A percentile compares a stretch with the other conserved stretches of the same genome.
Conservation (phyloP, 345 rosid species). For the Citrus trifoliata region DNA sequence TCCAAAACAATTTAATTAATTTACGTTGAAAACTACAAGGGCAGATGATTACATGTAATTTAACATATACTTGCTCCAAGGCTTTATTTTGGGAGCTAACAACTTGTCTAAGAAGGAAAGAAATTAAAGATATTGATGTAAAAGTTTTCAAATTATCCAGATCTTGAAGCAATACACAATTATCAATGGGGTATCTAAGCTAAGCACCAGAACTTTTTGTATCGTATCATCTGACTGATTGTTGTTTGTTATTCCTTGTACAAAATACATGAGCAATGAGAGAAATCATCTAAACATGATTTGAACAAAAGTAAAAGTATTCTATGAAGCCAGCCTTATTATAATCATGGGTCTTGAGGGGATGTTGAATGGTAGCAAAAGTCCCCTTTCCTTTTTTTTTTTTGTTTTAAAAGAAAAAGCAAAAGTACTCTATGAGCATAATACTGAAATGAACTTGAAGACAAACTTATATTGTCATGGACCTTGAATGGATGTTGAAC, state of each 20-base stretch:
- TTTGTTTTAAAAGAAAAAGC: no score
- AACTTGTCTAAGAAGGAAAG: neutral
- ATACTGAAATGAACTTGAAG: no score
- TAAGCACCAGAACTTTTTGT: neutral
- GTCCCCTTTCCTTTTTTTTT: no score
- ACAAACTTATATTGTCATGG: no score
- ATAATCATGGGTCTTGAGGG: no score
- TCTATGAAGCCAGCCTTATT: no score
- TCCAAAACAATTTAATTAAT: constrained; percentile 7
- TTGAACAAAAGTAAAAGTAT: no score
- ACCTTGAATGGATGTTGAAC: no score
- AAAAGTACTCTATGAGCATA: no score
- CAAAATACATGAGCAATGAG: neutral
- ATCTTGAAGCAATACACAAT: neutral
- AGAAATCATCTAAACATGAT: neutral
- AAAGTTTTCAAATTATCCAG: neutral
- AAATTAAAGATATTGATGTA: neutral
- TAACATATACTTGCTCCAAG: neutral
- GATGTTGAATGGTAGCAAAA: no score
- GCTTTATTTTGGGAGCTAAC: neutral
- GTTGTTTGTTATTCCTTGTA: neutral
- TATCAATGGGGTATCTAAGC: neutral
- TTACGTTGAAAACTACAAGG: constrained; percentile 1
- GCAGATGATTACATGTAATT: neutral
- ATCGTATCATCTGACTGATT: neutral